Base-by-base conservation (phyloP, 2,329 filamentous ascomycete species). In the Coniochaeta hoffmannii region DNA sequence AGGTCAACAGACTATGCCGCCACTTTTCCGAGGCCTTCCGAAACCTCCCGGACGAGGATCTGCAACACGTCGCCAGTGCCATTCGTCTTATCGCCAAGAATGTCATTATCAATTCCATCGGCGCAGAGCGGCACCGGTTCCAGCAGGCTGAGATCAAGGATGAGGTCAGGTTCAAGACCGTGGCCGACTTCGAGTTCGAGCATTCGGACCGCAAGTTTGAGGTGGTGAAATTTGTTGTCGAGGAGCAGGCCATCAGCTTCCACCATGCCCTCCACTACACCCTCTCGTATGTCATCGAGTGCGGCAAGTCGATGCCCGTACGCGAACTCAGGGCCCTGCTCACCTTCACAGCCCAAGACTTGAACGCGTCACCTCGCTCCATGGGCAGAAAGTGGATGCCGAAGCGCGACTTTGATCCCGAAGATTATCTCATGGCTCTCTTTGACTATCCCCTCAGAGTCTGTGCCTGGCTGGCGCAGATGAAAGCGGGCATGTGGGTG, bases 401-500 rank as follows among this genome's bases (percentile, higher is more conserved):
- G 0, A 78, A 78, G 54, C 78, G 79, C 22, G 77, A 83, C 15
- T 80, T 82, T 59, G 76, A 75, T 0, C 74, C 87, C 0, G 89
- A 96, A 63, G 90, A 96, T 67, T 86, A 92, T 64, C 76, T 96
- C 22, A 85, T 96, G 68, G 87, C 89, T 1, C 83, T 91, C 53
- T 96, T 99, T 65, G 94, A 99, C 69, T 96, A 90, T 64, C 93
- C 95, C 0, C 77, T 99, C 4, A 83, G 95, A 53, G 92, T 97
- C 0, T 97, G 91, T 68, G 91, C 90, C 19, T 99, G 94, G 94
- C 77, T 99, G 31, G 89, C 94, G 6, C 95, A 99, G 73, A 97
- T 99, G 85, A 96, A 96, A 69, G 91, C 93, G 17, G 90, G 91
- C 53, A 96, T 97, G 86, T 99, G 95, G 94, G 93, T 99, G 60